Conservation (phyloP, 2,329 filamentous ascomycete species). For the Byssoonygena ceratinophila region DNA sequence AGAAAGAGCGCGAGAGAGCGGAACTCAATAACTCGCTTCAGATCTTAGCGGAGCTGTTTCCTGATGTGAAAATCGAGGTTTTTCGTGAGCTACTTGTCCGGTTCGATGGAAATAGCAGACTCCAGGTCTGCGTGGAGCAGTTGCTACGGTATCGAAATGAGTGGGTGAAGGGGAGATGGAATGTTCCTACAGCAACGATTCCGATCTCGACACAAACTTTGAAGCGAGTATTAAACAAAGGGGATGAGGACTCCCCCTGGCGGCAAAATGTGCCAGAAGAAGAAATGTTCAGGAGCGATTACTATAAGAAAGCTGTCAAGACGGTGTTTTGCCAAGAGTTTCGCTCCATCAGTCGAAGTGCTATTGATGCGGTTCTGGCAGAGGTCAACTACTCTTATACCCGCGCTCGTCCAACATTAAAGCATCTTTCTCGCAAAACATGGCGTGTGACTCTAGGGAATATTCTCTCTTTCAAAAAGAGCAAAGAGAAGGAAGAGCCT, state of each 20-base stretch:
- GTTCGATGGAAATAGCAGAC: slow-evolving; percentile 39
- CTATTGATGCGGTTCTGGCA: slow-evolving; percentile 39
- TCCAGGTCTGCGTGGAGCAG: slow-evolving; percentile 40
- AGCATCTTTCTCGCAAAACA: slow-evolving; percentile 34
- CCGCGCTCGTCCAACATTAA: slow-evolving; percentile 35
- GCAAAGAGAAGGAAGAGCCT: slow-evolving; percentile 31
- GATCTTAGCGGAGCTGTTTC: slow-evolving; percentile 36
- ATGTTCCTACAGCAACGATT: slow-evolving; percentile 23
- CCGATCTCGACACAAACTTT: background rate
- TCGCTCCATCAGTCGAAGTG: slow-evolving; percentile 34
- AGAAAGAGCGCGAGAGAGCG: slow-evolving; percentile 28
- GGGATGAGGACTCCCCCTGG: slow-evolving; percentile 9
- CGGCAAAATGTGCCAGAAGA: slow-evolving; percentile 27
- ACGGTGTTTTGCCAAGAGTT: slow-evolving; percentile 35
- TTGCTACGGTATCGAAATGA: slow-evolving; percentile 37
- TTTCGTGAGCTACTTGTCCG: slow-evolving; percentile 39
- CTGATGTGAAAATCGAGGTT: slow-evolving; percentile 39
- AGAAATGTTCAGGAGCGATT: slow-evolving; percentile 36
- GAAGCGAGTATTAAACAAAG: background rate
- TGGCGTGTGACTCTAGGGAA: slow-evolving; percentile 38
- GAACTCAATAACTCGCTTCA: slow-evolving; percentile 36
- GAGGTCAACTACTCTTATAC: slow-evolving; percentile 40
- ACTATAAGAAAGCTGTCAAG: slow-evolving; percentile 36
- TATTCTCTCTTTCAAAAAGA: slow-evolving; percentile 34
- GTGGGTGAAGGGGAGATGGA: slow-evolving; percentile 41